These are phyloP conservation scores for Chrysanthemum lavandulifolium DNA, from an alignment of 129 eudicot species.

Conservation along the genomic window DNA sequence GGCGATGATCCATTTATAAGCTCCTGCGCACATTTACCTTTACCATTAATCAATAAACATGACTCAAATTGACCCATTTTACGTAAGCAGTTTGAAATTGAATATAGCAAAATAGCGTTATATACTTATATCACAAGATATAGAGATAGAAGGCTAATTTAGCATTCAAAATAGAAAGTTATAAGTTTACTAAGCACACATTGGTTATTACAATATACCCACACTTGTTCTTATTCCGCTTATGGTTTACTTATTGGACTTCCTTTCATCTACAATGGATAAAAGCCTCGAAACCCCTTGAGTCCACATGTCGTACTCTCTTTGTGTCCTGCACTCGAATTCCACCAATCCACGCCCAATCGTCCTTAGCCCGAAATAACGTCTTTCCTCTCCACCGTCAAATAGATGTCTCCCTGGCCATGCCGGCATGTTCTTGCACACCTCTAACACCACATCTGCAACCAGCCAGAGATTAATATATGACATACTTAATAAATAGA, in stretches of 20 bases:
- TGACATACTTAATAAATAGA: no score
- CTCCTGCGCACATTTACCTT: not conserved
- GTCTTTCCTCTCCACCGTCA: conserved; percentile 78
- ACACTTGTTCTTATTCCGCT: conserved; percentile 13
- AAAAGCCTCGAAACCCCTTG: conserved; percentile 89
- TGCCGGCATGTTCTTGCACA: conserved; percentile 77
- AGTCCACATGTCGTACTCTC: conserved; percentile 96
- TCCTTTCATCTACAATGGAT: conserved; percentile 60
- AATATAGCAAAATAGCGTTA: not conserved
- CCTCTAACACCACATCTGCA: conserved; percentile 89
- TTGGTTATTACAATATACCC: conserved; percentile 35
- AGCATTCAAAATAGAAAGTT: conserved; percentile 25
- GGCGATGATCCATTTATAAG: no score
- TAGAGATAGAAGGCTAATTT: conserved; percentile 17
- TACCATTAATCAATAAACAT: not conserved
- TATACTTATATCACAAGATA: conserved; percentile 18
- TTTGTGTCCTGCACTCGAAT: conserved; percentile 75
- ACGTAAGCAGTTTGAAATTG: not conserved
- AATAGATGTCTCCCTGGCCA: conserved; percentile 94
- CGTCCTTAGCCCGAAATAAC: conserved; percentile 88
- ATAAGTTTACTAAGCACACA: conserved; percentile 28
- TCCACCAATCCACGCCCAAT: conserved; percentile 72
- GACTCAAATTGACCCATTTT: not conserved
- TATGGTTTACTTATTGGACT: conserved; percentile 29
- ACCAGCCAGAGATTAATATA: not conserved